phyloP scores from a whole-genome alignment of 2,329 filamentous ascomycete genomes.

The Fusarium sp. region DNA sequence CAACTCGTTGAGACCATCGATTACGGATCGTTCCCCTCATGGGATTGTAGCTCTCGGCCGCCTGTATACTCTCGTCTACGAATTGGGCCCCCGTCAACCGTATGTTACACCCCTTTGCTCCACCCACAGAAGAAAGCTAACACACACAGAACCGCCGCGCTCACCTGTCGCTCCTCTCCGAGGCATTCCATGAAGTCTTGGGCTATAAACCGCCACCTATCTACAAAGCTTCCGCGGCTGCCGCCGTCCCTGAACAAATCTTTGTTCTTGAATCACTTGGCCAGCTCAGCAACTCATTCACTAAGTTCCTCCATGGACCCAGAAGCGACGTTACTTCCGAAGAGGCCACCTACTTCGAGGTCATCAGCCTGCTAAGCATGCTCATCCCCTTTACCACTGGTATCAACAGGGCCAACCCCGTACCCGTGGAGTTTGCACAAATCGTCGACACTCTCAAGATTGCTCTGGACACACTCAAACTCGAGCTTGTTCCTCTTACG shows the following conservation, averaged over 20 bases:
- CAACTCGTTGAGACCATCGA: conserved; percentile 64
- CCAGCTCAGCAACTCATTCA: conserved; percentile 61
- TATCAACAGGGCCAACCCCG: conserved; percentile 44
- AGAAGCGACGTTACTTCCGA: conserved; percentile 57
- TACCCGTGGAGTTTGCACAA: conserved; percentile 48
- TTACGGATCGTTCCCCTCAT: conserved; percentile 67
- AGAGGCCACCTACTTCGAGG: conserved; percentile 62
- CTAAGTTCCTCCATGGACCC: conserved; percentile 55
- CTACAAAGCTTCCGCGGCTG: conserved; percentile 63
- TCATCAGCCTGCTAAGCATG: conserved; percentile 59
- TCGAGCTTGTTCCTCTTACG: conserved; percentile 28
- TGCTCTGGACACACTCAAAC: conserved; percentile 35
- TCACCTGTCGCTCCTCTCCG: conserved; percentile 65
- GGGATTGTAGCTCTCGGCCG: conserved; percentile 57
- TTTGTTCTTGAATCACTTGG: conserved; percentile 61
- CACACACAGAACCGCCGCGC: conserved; percentile 62
- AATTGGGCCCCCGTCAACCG: conserved; percentile 67
- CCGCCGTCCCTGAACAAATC: conserved; percentile 59
- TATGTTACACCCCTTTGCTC: conserved; percentile 51
- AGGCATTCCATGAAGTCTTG: conserved; percentile 67
- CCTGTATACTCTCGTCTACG: conserved; percentile 63
- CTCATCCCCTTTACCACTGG: conserved; percentile 52
- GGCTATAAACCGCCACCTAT: conserved; percentile 64
- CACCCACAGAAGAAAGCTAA: conserved; percentile 24
- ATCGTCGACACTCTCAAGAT: conserved; percentile 45